Evolutionary conservation across 768 basidiomycete species (phyloP).

Genomic region (Sporobolomyces roseus): DNA sequence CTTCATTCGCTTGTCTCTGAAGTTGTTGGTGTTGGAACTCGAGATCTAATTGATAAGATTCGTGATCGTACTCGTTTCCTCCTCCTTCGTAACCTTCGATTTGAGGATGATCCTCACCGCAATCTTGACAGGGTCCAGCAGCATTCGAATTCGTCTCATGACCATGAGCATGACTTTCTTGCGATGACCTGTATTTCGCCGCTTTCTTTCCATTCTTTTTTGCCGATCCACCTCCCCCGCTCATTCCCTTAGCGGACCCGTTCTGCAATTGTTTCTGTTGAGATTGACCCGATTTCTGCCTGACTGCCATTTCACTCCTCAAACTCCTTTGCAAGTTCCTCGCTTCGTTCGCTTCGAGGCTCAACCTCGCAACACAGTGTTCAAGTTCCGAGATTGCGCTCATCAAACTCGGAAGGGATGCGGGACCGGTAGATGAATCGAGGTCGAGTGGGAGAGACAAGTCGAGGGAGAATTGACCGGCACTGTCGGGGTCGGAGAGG

Average conservation of each 20-base stretch:
- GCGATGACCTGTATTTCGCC: neutral
- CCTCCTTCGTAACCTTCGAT: neutral
- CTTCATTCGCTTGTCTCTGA: constrained; percentile 2
- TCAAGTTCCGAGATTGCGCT: constrained; percentile 33
- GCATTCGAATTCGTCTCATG: too few species aligned
- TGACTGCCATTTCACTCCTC: constrained; percentile 13
- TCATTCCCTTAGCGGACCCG: neutral
- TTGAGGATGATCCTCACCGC: neutral
- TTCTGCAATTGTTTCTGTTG: neutral
- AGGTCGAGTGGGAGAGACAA: constrained; percentile 13
- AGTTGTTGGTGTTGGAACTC: constrained; percentile 5
- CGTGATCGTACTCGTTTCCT: neutral
- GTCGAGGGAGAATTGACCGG: constrained; percentile 22
- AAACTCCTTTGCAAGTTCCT: constrained; percentile 24
- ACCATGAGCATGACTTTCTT: too few species aligned
- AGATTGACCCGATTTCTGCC: neutral
- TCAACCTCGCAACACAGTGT: constrained; percentile 32
- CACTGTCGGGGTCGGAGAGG: too few species aligned
- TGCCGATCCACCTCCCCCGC: neutral
- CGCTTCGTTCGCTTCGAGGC: constrained; percentile 37
- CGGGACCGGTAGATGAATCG: constrained; percentile 12
- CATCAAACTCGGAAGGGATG: constrained; percentile 29
- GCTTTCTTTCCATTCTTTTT: constrained; percentile 3
- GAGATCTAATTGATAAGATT: neutral
- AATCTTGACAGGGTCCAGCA: too few species aligned